Conservation (phyloP, 345 rosid species). For the Salix purpurea region DNA sequence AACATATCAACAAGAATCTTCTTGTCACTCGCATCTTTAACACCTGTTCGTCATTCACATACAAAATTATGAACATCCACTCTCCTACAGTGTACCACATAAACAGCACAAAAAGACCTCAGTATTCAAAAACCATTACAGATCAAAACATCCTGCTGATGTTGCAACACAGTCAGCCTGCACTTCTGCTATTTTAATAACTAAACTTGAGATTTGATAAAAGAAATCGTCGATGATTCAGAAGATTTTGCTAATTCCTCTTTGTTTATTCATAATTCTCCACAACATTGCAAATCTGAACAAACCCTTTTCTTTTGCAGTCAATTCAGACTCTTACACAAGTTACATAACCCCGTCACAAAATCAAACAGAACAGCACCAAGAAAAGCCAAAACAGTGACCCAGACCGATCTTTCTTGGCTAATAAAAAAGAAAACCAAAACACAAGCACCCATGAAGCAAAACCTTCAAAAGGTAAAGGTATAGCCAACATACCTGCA, state of each 20-base stretch:
- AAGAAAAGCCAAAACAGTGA: background rate
- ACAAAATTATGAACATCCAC: no score
- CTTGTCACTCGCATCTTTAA: constrained; percentile 95
- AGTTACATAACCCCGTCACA: background rate
- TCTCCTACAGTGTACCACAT: no score
- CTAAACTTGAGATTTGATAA: background rate
- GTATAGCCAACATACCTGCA: constrained; percentile 39
- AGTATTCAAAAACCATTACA: no score
- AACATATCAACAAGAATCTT: no score
- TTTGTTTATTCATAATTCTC: background rate
- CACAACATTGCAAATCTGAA: background rate
- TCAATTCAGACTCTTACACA: background rate
- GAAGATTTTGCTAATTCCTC: no score
- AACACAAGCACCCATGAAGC: background rate
- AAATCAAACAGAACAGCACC: background rate
- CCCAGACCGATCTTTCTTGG: background rate
- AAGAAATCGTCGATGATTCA: background rate
- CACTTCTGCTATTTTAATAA: background rate
- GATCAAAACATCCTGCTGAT: background rate
- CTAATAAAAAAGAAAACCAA: background rate
- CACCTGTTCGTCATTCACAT: constrained; percentile 52
- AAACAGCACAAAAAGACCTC: no score
- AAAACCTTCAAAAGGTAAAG: background rate
- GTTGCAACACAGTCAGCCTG: background rate
- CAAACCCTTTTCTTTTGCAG: background rate